These are phyloP conservation scores for Podospora conica DNA, from an alignment of 495 filamentous ascomycete species.

Conservation along the genomic window DNA sequence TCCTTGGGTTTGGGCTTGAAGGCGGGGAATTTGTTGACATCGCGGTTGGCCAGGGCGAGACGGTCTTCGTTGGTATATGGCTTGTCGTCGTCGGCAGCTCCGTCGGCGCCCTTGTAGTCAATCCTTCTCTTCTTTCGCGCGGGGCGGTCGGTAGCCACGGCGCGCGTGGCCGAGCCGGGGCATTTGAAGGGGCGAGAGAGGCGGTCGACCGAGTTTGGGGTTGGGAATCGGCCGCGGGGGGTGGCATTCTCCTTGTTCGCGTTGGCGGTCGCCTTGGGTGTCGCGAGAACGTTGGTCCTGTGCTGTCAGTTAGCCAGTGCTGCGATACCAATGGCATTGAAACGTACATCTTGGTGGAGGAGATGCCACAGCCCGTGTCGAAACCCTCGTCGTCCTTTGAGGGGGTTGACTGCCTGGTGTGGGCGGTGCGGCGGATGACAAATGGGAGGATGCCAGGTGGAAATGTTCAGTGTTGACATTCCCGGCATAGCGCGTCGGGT, in stretches of 20 bases:
- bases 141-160: conserved; percentile 72
- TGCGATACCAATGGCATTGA: no score
- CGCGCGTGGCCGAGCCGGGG: conserved; percentile 69
- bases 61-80: conserved; percentile 85
- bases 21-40: conserved; percentile 82
- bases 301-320: no score
- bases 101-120: conserved; percentile 81
- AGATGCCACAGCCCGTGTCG: no score
- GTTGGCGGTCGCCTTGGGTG: conserved; percentile 17
- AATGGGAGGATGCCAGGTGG: neutral
- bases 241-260: conserved; percentile 28
- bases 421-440: neutral
- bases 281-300: conserved; percentile 10
- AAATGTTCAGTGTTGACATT: neutral
- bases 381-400: neutral
- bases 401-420: neutral
- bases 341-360: no score
- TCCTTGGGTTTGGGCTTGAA: conserved; percentile 89
- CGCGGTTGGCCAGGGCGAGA: conserved; percentile 76
- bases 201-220: conserved; percentile 54
- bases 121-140: conserved; percentile 82
- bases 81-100: conserved; percentile 63
- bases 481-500: neutral
- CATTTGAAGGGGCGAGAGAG: conserved; percentile 89
- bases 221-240: conserved; percentile 29